Evolutionary conservation across 1,284 basidiomycete species (phyloP), one percentile per base, ranked within the genome.

Genomic region (Butyriboletus appendiculatus): DNA sequence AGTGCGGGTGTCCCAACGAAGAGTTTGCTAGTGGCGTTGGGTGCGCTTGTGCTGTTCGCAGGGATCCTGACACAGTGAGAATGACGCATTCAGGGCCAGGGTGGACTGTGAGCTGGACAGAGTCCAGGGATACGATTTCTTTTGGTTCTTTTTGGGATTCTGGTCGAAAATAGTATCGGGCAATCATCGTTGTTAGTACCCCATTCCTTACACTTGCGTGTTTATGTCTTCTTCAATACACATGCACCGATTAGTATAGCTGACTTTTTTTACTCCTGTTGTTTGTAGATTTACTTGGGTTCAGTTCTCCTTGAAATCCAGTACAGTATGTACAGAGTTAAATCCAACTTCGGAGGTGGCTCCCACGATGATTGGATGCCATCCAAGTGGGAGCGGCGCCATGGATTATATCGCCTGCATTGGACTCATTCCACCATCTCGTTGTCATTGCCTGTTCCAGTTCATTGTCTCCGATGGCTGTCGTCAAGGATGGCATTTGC

Each of bases 1-100:
- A 60, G 50, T 15, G 58, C 53, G 10, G 47, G 35, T 9, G 51
- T 62, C 20, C 52, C 62, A 18, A 50, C 53, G 12, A 37, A 20
- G 37, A 18, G 40, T 8, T 57, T 42, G 20, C 15, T 63, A 5
- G 33, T 35, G n/a, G 20, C 46, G 30, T 42, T 67, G 52, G 47
- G 45, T 20, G 37, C 51, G 12, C 24, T 66, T n/a, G 43, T 49
- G 20, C 15, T 60, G 41, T 50, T 68, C 22, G 42, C 55, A 34
- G 44, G 38, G 30, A 12, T 32, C 30, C 30, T 32, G 30, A 32
- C 30, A 11, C 30, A 32, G 30, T 32, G 30, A 32, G 4, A 32
- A 32, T 32, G 11, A 32, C 5, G 1, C 30, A 12, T 32, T 12
- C 35, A 40, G 44, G 49, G 35, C 8, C 22, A 24, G 20, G 42